Conservation (phyloP, 805 yeast species). For the Cyberlindnera misumaiensis region DNA sequence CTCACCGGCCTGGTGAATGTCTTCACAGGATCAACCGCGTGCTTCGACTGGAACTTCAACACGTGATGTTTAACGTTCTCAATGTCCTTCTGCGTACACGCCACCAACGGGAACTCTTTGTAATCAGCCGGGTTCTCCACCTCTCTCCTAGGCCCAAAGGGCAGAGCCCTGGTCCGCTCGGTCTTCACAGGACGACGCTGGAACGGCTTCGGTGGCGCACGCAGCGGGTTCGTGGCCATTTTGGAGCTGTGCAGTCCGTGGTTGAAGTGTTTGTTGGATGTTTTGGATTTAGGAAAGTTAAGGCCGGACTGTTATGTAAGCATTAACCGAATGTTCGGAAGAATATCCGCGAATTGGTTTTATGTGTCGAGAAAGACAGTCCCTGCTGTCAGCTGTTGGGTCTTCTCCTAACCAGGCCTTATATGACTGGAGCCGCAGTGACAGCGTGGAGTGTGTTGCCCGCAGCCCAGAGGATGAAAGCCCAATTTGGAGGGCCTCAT, state of each 20-base stretch:
- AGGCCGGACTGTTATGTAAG: background rate
- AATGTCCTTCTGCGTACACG: slow-evolving; percentile 66
- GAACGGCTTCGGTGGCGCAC: slow-evolving; percentile 16
- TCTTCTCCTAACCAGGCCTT: too few species aligned
- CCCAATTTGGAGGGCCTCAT: too few species aligned
- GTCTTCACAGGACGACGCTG: slow-evolving; percentile 8
- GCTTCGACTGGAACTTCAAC: slow-evolving; percentile 69
- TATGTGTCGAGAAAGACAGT: too few species aligned
- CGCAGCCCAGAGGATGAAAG: too few species aligned
- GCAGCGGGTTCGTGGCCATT: slow-evolving; percentile 16
- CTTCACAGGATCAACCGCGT: slow-evolving; percentile 62
- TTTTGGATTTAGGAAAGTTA: background rate
- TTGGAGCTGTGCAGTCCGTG: background rate
- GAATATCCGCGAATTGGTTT: too few species aligned
- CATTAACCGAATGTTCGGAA: too few species aligned
- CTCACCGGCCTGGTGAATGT: slow-evolving; percentile 74
- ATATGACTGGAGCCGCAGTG: too few species aligned
- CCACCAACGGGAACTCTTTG: slow-evolving; percentile 45
- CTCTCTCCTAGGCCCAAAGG: slow-evolving; percentile 9
- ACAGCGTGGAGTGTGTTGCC: too few species aligned
- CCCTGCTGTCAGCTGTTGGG: too few species aligned
- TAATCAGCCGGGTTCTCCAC: slow-evolving; percentile 25
- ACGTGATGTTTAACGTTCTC: slow-evolving; percentile 73
- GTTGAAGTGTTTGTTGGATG: background rate
- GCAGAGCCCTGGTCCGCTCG: slow-evolving; percentile 9